phyloP scores from a whole-genome alignment of 768 basidiomycete genomes.

The Mycena polygramma region DNA sequence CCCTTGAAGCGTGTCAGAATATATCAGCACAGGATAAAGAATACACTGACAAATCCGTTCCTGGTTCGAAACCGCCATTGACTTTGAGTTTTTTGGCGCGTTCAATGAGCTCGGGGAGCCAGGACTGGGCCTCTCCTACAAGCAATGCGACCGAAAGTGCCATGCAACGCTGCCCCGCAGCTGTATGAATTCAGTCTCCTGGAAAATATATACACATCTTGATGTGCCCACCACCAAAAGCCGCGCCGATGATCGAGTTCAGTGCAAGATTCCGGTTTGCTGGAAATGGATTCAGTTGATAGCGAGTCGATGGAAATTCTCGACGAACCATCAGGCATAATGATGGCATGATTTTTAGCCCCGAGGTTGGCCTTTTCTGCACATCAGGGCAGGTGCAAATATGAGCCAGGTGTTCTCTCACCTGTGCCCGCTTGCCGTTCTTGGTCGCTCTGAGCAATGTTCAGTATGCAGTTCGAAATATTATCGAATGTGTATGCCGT shows the following conservation, averaged over 20 bases:
- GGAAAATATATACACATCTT: slow-evolving; percentile 25
- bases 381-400: slow-evolving; percentile 2
- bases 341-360: slow-evolving; percentile 95
- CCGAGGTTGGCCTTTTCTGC: slow-evolving; percentile 71
- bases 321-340: slow-evolving; percentile 92
- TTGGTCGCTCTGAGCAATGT: slow-evolving; percentile 72
- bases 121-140: slow-evolving; percentile 82
- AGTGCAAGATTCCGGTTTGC: slow-evolving; percentile 94
- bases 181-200: slow-evolving; percentile 50
- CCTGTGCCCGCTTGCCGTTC: slow-evolving; percentile 92
- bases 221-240: slow-evolving; percentile 79
- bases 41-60: slow-evolving; percentile 77
- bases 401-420: slow-evolving; percentile 39
- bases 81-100: slow-evolving; percentile 85
- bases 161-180: slow-evolving; percentile 98
- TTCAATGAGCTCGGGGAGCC: slow-evolving; percentile 90
- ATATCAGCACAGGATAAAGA: background rate
- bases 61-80: slow-evolving; percentile 90
- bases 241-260: slow-evolving; percentile 94
- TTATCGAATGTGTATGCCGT: slow-evolving; percentile 57
- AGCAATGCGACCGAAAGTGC: slow-evolving; percentile 91
- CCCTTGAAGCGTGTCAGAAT: slow-evolving; percentile 53
- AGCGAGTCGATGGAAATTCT: background rate
- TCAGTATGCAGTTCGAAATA: background rate
- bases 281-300: slow-evolving; percentile 42